phyloP scores from a whole-genome alignment of 345 rosid species.

The Acer campestre region DNA sequence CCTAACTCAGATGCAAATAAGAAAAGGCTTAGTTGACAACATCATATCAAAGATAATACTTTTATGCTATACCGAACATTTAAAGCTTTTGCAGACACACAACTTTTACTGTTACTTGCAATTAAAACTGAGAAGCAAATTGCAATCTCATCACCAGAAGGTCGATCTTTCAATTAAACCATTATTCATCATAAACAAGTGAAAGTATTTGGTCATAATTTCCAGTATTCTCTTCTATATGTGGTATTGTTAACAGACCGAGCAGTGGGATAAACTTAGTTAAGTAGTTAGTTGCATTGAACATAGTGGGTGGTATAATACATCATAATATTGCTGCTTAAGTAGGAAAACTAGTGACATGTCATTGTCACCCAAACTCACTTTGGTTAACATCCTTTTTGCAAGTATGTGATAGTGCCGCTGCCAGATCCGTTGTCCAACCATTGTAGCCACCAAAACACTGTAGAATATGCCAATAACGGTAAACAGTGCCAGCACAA shows the following conservation, averaged over 20 bases:
- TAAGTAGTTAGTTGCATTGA: not conserved
- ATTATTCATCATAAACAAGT: not conserved
- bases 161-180: not conserved
- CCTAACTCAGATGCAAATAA: not conserved
- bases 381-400: slow-evolving; percentile 97
- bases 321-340: no score
- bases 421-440: slow-evolving; percentile 99
- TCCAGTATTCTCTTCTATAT: not conserved
- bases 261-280: not conserved
- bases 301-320: no score
- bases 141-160: not conserved
- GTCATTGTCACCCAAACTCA: slow-evolving; percentile 35
- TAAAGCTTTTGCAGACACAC: not conserved
- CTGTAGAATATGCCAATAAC: slow-evolving; percentile 96
- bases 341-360: no score
- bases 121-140: not conserved
- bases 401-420: slow-evolving; percentile 98
- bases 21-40: not conserved
- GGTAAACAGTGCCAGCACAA: slow-evolving; percentile 89
- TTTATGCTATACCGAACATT: not conserved
- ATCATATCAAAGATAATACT: not conserved
- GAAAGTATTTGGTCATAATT: not conserved
- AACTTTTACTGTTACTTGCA: not conserved
- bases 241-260: not conserved
- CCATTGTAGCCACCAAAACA: slow-evolving; percentile 98